These are phyloP conservation scores for Malus hybrid DNA, from an alignment of 331 rosid genomes.

Conservation along the genomic window DNA sequence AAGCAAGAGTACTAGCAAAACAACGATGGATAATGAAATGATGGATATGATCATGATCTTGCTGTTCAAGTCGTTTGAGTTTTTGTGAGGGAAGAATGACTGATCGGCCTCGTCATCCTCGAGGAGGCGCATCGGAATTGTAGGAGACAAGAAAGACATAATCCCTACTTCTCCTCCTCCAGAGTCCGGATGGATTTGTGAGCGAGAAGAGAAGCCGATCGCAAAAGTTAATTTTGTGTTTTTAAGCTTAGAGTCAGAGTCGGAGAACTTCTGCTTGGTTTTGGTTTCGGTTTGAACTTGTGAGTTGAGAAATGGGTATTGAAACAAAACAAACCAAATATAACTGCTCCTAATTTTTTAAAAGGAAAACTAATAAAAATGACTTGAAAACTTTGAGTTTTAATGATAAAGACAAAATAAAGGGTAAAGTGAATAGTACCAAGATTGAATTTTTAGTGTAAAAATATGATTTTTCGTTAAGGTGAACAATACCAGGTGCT, in stretches of 20 bases:
- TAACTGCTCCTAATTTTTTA: neutral
- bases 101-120: fast-evolving
- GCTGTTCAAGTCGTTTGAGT: slow-evolving; percentile 26
- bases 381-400: too few species aligned
- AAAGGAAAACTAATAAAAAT: too few species aligned
- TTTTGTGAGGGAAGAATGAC: fast-evolving
- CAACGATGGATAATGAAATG: slow-evolving; percentile 41
- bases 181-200: neutral
- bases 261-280: neutral
- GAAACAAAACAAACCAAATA: neutral
- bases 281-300: neutral
- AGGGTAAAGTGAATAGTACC: too few species aligned
- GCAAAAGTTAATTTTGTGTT: neutral
- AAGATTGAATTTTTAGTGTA: too few species aligned
- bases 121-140: neutral
- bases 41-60: slow-evolving; percentile 54
- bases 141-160: neutral
- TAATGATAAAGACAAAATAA: too few species aligned
- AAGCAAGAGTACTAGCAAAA: slow-evolving; percentile 52
- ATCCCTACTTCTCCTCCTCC: neutral
- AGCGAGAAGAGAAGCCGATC: neutral
- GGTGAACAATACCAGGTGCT: too few species aligned
- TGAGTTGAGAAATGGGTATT: neutral
- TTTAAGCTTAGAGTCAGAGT: neutral
- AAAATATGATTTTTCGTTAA: too few species aligned